phyloP scores from a whole-genome alignment of 2,329 filamentous ascomycete species.

The Cladosporium sphaerospermum region DNA sequence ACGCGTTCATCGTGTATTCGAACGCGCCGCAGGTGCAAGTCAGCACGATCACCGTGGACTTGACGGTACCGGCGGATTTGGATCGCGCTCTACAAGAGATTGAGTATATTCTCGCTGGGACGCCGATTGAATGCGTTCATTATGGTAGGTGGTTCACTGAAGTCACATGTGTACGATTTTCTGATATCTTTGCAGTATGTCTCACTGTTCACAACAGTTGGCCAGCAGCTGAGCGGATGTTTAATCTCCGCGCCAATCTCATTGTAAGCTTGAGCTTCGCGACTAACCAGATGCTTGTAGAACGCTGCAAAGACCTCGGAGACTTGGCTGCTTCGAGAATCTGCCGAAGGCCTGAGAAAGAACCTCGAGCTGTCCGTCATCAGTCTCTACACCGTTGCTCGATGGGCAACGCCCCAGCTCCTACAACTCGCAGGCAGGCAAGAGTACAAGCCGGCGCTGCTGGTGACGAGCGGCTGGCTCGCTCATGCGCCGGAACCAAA shows the following conservation, averaged over 20 bases:
- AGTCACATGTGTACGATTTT: background rate
- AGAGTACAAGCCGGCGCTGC: constrained; percentile 35
- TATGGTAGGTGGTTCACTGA: background rate
- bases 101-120: constrained; percentile 31
- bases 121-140: constrained; percentile 37
- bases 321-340: background rate
- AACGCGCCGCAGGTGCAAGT: constrained; percentile 24
- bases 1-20: constrained; percentile 18
- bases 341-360: background rate
- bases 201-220: background rate
- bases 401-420: constrained; percentile 40
- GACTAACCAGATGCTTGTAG: background rate
- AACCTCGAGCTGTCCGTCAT: constrained; percentile 35
- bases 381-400: constrained; percentile 40
- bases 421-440: constrained; percentile 21
- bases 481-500: constrained; percentile 40
- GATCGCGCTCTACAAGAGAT: constrained; percentile 34
- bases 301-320: background rate
- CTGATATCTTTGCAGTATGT: background rate
- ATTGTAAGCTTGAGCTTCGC: background rate
- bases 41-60: constrained; percentile 37
- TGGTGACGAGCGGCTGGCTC: constrained; percentile 44
- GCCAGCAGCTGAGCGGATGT: background rate
- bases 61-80: constrained; percentile 35
- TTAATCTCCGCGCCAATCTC: too few species aligned